Conservation (phyloP, 306 rosid species). For the Ammopiptanthus mongolicus region DNA sequence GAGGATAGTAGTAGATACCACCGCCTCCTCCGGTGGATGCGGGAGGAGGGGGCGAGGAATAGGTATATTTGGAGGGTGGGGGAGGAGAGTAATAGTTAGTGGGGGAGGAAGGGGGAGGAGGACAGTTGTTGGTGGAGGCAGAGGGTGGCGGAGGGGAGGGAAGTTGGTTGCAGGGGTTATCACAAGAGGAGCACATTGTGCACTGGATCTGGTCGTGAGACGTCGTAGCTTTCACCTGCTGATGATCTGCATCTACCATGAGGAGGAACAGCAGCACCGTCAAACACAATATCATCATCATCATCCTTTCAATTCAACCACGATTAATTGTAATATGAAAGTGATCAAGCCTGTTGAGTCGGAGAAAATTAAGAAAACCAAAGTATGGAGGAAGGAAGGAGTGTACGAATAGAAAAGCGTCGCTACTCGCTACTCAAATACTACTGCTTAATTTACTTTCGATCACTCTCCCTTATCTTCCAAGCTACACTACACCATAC, state of each 20-base stretch:
- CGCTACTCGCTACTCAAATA: no score
- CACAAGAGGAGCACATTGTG: conserved; percentile 85
- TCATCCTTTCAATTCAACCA: no score
- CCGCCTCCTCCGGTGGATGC: conserved; percentile 45
- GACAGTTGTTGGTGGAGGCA: conserved; percentile 37
- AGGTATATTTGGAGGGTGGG: conserved; percentile 43
- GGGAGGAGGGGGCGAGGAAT: conserved; percentile 69
- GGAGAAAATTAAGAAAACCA: background rate
- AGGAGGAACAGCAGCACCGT: background rate
- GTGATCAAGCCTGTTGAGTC: no score
- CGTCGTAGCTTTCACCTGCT: conserved; percentile 9
- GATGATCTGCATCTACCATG: conserved; percentile 25
- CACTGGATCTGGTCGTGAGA: conserved; percentile 77
- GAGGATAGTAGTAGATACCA: conserved; percentile 46
- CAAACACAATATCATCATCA: background rate
- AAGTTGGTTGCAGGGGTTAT: conserved; percentile 62
- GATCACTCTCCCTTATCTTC: background rate
- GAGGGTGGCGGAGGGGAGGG: conserved; percentile 25
- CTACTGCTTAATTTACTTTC: no score
- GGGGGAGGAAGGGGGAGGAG: conserved; percentile 56
- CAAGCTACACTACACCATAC: background rate
- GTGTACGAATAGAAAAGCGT: no score
- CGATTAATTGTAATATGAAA: no score
- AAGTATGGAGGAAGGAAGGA: no score
- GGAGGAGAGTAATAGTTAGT: conserved; percentile 60